Evolutionary conservation across 106 monocot species (phyloP), one percentile per base, ranked within the genome.

Genomic region (Phalaenopsis equestris): DNA sequence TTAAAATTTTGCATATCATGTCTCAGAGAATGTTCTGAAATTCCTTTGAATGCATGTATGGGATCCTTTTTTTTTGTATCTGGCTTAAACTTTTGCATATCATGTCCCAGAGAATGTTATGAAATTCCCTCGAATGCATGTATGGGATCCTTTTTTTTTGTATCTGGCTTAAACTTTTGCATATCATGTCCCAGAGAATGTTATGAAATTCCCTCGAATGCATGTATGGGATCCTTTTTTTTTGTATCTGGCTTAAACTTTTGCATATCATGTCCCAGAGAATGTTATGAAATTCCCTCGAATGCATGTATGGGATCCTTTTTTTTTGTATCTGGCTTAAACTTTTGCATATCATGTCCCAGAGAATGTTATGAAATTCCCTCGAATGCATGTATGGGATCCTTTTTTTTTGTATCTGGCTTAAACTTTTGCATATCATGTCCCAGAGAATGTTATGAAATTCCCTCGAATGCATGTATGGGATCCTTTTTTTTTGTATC

Each of bases 221-320:
- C 61, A 81, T 55, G 83, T 98, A 0, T 87, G 97, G 89, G 90
- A 98, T 84, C 97, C 97, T 52, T 98, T 37, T 70, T 74, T 43
- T 45, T 5, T 45, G 6, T 3, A 18, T 17, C 17, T 42, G 19
- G 4, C 19, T 74, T 19, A 74, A 17, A 45, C 17, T 74, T 73
- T 73, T 73, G 42, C 12, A 73, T 73, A 45, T 43, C 12, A 70
- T 39, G 5, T 45, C 19, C 43, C 88, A 98, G 97, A 84, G 58
- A 84, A 86, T 55, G 61, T 84, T 67, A 80, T 82, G 52, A 90
- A 94, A 77, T 98, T 90, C 84, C 89, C 97, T 80, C 87, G 97
- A 47, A 85, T 86, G 86, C 61, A 81, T 55, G 83, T 98, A 0
- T 87, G 97, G 89, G 90, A 98, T 84, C 97, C 97, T 52, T 98